Conservation (phyloP, 495 filamentous ascomycete genomes). For the Choiromyces venosus region DNA sequence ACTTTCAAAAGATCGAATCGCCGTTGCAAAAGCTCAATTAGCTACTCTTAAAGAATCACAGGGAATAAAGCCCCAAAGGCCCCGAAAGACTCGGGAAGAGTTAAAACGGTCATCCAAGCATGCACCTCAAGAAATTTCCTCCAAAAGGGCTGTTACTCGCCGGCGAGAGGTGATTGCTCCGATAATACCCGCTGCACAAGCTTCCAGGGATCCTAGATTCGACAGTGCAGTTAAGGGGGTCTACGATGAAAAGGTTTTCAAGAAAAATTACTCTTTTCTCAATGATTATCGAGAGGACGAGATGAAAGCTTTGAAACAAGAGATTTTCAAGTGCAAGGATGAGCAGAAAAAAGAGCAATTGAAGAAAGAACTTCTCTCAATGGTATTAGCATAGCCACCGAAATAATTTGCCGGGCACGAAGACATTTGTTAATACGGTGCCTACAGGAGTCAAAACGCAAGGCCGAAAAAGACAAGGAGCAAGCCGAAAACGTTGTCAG, state of each 20-base stretch:
- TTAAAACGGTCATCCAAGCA: conserved; percentile 68
- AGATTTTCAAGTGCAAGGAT: conserved; percentile 63
- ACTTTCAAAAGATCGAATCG: conserved; percentile 37
- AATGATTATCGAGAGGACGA: conserved; percentile 76
- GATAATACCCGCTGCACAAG: conserved; percentile 48
- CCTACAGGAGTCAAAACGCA: neutral
- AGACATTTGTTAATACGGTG: neutral
- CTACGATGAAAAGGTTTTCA: conserved; percentile 53
- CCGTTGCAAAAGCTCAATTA: conserved; percentile 44
- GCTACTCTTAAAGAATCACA: conserved; percentile 29
- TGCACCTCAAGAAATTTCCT: conserved; percentile 72
- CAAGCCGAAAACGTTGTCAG: conserved; percentile 59
- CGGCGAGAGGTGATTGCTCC: conserved; percentile 63
- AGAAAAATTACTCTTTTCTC: conserved; percentile 74
- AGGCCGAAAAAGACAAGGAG: conserved; percentile 48
- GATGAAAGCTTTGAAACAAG: conserved; percentile 62
- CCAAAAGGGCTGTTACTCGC: conserved; percentile 75
- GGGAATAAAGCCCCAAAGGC: conserved; percentile 43
- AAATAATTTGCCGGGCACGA: conserved; percentile 3
- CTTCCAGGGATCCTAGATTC: conserved; percentile 80
- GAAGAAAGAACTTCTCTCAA: conserved; percentile 60
- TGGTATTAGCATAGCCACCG: conserved; percentile 40
- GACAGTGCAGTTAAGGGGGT: conserved; percentile 52
- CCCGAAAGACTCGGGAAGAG: conserved; percentile 41
- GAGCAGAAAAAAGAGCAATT: conserved; percentile 52